phyloP scores from a whole-genome alignment of 2,329 filamentous ascomycete genomes.

The Ophiocordyceps sinensis region DNA sequence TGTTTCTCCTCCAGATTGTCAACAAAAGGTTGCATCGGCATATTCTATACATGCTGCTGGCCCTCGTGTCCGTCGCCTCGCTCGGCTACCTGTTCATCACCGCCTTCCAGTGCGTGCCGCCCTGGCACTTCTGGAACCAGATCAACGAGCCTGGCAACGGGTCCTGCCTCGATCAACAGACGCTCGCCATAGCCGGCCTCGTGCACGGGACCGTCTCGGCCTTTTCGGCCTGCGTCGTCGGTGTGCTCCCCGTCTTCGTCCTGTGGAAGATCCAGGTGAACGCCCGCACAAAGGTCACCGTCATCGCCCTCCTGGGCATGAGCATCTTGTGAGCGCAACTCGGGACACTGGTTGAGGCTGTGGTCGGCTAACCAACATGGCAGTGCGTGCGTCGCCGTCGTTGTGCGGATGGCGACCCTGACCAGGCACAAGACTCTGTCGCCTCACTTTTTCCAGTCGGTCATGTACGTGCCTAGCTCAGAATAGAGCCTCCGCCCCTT shows the following conservation, averaged over 20 bases:
- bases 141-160: background rate
- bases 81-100: background rate
- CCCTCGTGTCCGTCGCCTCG: slow-evolving; percentile 1
- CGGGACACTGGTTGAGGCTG: background rate
- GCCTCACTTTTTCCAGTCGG: background rate
- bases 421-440: background rate
- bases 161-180: background rate
- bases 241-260: slow-evolving; percentile 1
- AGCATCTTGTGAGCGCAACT: slow-evolving; percentile 1
- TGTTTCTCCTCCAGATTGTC: slow-evolving; percentile 3
- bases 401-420: slow-evolving; percentile 2
- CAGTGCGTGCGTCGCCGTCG: slow-evolving; percentile 1
- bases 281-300: slow-evolving; percentile 2
- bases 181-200: background rate
- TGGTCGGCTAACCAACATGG: background rate
- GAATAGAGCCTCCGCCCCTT: background rate
- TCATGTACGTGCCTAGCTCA: background rate
- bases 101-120: slow-evolving; percentile 1
- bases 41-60: slow-evolving; percentile 1
- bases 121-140: slow-evolving; percentile 3
- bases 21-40: background rate
- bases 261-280: slow-evolving; percentile 1
- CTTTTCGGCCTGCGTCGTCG: slow-evolving; percentile 1
- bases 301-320: slow-evolving; percentile 1
- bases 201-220: slow-evolving; percentile 2